Percentiles rank a stretch among this genome's conserved stretches.
Conservation (phyloP, 306 rosid species). For the Quercus berberidifolia region DNA sequence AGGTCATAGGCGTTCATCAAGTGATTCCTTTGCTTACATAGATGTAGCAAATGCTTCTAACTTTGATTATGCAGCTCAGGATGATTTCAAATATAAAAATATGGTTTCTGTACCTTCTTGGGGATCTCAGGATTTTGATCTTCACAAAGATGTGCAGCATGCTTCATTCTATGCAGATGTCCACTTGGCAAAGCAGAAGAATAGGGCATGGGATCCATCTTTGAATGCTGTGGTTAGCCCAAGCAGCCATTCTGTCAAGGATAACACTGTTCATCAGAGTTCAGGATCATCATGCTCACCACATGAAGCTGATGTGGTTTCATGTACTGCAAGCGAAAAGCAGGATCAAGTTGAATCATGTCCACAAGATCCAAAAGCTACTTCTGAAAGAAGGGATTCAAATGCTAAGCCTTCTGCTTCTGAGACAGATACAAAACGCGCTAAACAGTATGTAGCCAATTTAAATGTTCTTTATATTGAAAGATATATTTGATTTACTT, state of each 20-base stretch:
- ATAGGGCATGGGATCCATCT: constrained; percentile 74
- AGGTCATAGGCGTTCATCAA: constrained; percentile 97
- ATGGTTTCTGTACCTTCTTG: constrained; percentile 53
- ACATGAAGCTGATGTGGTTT: constrained; percentile 65
- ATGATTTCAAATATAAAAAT: constrained; percentile 59
- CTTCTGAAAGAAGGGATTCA: constrained; percentile 68
- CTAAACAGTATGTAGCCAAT: constrained; percentile 78
- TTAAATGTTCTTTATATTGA: constrained; percentile 18
- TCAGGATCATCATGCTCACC: constrained; percentile 56
- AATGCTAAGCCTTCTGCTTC: constrained; percentile 58
- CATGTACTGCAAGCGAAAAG: constrained; percentile 48
- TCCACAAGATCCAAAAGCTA: constrained; percentile 53
- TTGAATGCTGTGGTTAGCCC: constrained; percentile 39
- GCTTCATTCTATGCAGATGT: constrained; percentile 53
- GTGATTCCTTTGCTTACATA: constrained; percentile 92
- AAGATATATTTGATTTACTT: constrained; percentile 11
- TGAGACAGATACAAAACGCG: constrained; percentile 89
- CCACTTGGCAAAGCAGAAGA: constrained; percentile 61
- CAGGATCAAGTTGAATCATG: constrained; percentile 54
- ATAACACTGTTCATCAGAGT: constrained; percentile 47
- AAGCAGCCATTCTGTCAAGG: constrained; percentile 54
- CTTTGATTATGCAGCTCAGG: constrained; percentile 49
- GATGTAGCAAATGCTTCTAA: constrained; percentile 53
- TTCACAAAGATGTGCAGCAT: constrained; percentile 67
- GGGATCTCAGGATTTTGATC: constrained; percentile 81